Evolutionary conservation across 1,284 basidiomycete species (phyloP).

Genomic region (Rhizoctonia solani): DNA sequence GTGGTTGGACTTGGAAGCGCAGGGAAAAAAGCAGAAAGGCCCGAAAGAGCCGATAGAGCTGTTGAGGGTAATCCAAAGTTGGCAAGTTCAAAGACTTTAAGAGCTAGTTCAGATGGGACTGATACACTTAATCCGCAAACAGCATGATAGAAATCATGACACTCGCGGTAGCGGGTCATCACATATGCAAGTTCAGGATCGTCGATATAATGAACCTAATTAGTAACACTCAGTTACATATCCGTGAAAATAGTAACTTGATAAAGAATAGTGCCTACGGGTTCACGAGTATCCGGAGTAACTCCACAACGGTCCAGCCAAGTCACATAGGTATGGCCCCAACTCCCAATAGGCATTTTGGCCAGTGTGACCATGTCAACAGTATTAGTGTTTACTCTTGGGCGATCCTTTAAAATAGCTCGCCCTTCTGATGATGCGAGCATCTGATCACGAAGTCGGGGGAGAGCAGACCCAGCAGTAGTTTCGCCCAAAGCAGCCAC

Average conservation of each 20-base stretch:
- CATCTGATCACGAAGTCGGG: slow-evolving; percentile 79
- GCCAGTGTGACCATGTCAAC: slow-evolving; percentile 74
- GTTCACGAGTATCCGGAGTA: slow-evolving; percentile 93
- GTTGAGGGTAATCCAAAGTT: slow-evolving; percentile 93
- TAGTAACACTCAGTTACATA: background rate
- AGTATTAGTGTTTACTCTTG: slow-evolving; percentile 77
- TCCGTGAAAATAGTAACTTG: background rate
- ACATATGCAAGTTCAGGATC: slow-evolving; percentile 95
- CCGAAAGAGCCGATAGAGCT: slow-evolving; percentile 78
- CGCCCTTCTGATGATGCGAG: slow-evolving; percentile 78
- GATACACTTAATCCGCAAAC: slow-evolving; percentile 86
- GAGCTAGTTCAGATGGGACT: slow-evolving; percentile 90
- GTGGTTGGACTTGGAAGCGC: slow-evolving; percentile 45
- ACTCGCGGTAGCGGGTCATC: slow-evolving; percentile 97
- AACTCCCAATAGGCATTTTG: slow-evolving; percentile 74
- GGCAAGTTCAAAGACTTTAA: slow-evolving; percentile 94
- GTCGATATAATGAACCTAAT: slow-evolving; percentile 88
- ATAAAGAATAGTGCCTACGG: slow-evolving; percentile 57
- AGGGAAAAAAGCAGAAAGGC: slow-evolving; percentile 39
- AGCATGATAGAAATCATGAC: slow-evolving; percentile 95
- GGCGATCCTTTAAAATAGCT: slow-evolving; percentile 80
- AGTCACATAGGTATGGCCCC: slow-evolving; percentile 85
- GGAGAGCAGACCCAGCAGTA: slow-evolving; percentile 81
- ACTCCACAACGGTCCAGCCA: slow-evolving; percentile 91
- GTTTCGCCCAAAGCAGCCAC: slow-evolving; percentile 91